phyloP scores from a whole-genome alignment of 139 green algal genomes.

The Zygnema cylindricum region DNA sequence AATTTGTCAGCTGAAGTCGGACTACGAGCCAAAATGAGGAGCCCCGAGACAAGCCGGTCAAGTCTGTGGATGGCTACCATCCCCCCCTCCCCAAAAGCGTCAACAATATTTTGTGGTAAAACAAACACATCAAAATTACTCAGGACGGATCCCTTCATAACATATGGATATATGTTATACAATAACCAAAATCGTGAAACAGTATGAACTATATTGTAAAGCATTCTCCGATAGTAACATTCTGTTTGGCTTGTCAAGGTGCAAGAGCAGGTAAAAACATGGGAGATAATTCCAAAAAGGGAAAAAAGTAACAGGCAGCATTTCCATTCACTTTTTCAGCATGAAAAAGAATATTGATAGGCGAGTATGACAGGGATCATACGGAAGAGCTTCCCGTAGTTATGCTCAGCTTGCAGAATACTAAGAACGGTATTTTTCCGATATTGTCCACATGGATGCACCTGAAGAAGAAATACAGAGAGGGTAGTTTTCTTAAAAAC shows the following conservation, averaged over 20 bases:
- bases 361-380: background rate
- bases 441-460: slow-evolving; percentile 90
- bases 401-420: slow-evolving; percentile 72
- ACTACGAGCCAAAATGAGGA: slow-evolving; percentile 82
- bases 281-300: no score
- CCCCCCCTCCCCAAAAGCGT: background rate
- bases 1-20: slow-evolving; percentile 71
- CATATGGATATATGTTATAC: background rate
- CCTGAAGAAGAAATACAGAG: slow-evolving; percentile 65
- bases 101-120: slow-evolving; percentile 14
- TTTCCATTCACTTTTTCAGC: no score
- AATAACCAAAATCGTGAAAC: no score
- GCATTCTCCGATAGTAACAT: no score
- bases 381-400: slow-evolving; percentile 75
- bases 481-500: background rate
- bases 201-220: no score
- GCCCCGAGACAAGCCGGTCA: slow-evolving; percentile 86
- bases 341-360: no score
- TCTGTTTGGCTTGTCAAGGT: no score
- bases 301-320: no score
- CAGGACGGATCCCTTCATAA: background rate
- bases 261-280: no score
- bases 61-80: slow-evolving; percentile 73
- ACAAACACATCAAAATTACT: background rate
- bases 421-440: slow-evolving; percentile 90